Evolutionary conservation across 148 eudicot species (phyloP).

Genomic region (Fallopia convolvulus): DNA sequence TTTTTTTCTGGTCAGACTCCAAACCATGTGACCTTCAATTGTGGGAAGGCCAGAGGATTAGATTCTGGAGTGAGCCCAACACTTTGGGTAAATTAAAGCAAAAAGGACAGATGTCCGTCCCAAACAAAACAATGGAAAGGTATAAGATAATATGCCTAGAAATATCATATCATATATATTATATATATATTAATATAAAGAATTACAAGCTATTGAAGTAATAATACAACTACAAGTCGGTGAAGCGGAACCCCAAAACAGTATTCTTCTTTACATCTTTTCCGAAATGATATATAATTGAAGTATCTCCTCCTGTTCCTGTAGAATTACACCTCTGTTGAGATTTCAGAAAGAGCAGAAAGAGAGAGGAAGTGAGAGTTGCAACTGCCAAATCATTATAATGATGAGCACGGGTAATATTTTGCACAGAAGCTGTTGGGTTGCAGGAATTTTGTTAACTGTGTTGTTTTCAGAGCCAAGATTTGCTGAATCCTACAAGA

Average conservation of each 20-base stretch:
- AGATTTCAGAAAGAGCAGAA: not conserved
- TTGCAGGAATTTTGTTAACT: not conserved
- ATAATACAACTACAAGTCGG: not conserved
- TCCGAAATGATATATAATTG: not conserved
- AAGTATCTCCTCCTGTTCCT: not conserved
- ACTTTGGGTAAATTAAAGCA: not conserved
- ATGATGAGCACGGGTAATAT: not conserved
- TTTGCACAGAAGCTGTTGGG: not conserved
- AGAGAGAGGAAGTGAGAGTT: not conserved
- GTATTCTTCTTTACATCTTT: not conserved
- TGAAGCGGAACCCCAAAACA: not conserved
- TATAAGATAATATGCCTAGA: not conserved
- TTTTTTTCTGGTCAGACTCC: not conserved
- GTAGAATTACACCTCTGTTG: not conserved
- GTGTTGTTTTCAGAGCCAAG: slow-evolving; percentile 32
- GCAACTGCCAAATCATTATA: not conserved
- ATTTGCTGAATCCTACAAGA: slow-evolving; percentile 57
- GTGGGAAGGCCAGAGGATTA: not conserved
- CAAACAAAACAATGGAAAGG: not conserved
- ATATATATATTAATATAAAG: not conserved
- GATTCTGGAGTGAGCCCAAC: not conserved
- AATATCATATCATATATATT: not conserved
- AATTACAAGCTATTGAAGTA: not conserved
- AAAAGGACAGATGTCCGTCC: not conserved
- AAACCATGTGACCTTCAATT: not conserved